These are phyloP conservation scores for Balakata baccata DNA, from an alignment of 345 rosid genomes.

Conservation along the genomic window DNA sequence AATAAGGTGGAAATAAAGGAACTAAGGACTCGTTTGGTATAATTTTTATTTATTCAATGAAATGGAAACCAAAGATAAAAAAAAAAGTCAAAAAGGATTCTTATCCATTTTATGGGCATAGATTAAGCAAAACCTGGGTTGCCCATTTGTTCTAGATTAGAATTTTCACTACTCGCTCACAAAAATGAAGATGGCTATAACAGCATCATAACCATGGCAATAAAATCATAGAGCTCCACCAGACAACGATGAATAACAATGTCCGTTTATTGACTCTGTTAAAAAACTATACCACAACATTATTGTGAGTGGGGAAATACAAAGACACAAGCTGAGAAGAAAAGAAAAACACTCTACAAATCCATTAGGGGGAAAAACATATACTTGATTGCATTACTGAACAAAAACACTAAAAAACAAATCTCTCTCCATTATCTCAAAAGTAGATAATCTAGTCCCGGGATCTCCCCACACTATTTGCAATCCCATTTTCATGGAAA, in stretches of 20 bases:
- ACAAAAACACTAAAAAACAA: constrained; percentile 13
- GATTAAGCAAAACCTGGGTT: no score
- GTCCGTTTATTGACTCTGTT: constrained; percentile 7
- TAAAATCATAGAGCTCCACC: background rate
- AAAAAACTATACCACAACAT: constrained; percentile 9
- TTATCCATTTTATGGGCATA: no score
- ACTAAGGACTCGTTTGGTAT: no score
- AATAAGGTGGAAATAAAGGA: no score
- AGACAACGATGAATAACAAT: background rate
- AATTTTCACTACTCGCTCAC: no score
- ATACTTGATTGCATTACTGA: background rate
- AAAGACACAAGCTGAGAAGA: constrained; percentile 9
- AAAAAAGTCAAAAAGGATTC: no score
- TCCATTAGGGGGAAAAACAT: constrained; percentile 9
- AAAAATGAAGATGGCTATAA: background rate
- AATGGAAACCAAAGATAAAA: no score
- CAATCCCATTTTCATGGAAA: constrained; percentile 10
- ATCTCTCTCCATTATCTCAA: constrained; percentile 19
- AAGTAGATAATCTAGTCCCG: constrained; percentile 21
- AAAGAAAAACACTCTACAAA: constrained; percentile 11
- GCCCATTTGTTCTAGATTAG: no score
- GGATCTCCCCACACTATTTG: constrained; percentile 13
- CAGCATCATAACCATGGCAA: background rate
- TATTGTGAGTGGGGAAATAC: constrained; percentile 11
- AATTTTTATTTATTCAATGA: no score